Percentiles rank a stretch among this genome's conserved stretches.
Conservation (phyloP, 768 basidiomycete species). For the Boletus insuetus region DNA sequence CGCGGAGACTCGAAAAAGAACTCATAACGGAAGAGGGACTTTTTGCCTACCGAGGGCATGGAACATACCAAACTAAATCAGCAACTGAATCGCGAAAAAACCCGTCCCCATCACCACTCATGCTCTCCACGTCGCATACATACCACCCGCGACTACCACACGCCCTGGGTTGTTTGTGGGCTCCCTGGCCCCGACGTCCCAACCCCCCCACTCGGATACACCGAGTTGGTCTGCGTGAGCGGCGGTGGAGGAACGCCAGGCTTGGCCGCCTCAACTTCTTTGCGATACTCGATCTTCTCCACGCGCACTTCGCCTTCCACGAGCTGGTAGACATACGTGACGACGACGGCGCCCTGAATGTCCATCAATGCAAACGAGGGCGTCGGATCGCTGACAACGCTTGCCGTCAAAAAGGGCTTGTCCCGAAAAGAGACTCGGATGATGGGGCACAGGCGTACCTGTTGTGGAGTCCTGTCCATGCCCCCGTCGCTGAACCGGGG, state of each 20-base stretch:
- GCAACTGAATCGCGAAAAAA: neutral
- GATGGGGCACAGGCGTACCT: neutral
- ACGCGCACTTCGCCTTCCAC: constrained; percentile 93
- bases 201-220: constrained; percentile 29
- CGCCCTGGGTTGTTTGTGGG: constrained; percentile 25
- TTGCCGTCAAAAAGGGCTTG: neutral
- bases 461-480: constrained; percentile 67
- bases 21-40: neutral
- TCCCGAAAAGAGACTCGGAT: too few relatives aligned
- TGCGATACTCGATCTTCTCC: constrained; percentile 85
- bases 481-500: constrained; percentile 92
- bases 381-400: constrained; percentile 62
- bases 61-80: neutral
- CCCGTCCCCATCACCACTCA: neutral
- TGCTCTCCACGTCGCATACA: neutral
- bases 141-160: constrained; percentile 20
- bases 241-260: constrained; percentile 20
- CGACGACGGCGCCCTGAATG: constrained; percentile 94
- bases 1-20: neutral
- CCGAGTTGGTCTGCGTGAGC: constrained; percentile 31
- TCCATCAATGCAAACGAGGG: constrained; percentile 98
- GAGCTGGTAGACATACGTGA: constrained; percentile 95
- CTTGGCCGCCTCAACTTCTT: constrained; percentile 47
- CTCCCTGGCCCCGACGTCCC: constrained; percentile 23
- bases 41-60: neutral